Conservation (phyloP, 768 basidiomycete species). For the Panaeolus cyanescens region DNA sequence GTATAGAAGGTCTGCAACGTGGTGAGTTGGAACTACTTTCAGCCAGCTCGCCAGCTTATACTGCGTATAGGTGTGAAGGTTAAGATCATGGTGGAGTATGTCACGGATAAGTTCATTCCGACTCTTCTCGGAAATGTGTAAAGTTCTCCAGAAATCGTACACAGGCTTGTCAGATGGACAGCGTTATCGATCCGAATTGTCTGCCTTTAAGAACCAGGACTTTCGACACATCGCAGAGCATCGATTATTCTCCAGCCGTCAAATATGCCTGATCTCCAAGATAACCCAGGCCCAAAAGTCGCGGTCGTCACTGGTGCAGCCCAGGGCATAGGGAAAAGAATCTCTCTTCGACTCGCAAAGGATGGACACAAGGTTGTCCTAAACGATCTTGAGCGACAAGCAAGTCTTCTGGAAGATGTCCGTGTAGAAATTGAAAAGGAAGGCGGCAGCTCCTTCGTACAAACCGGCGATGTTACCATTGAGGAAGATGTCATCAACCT, state of each 20-base stretch:
- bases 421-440: slow-evolving; percentile 26
- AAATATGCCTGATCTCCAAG: neutral
- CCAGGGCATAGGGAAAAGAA: slow-evolving; percentile 50
- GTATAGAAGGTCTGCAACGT: too few species aligned
- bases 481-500: slow-evolving; percentile 45
- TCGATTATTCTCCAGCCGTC: neutral
- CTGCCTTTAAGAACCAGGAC: neutral
- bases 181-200: neutral
- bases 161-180: neutral
- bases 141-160: neutral
- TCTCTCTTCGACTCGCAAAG: slow-evolving; percentile 46
- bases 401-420: slow-evolving; percentile 27
- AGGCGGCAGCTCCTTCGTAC: slow-evolving; percentile 21
- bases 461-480: slow-evolving; percentile 38
- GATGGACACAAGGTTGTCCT: slow-evolving; percentile 50
- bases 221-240: too few species aligned
- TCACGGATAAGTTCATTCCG: too few species aligned
- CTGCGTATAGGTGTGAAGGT: too few species aligned
- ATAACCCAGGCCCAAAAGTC: slow-evolving; percentile 8
- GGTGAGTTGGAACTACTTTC: too few species aligned
- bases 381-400: slow-evolving; percentile 39
- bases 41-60: too few species aligned
- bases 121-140: too few species aligned
- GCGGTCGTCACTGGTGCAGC: slow-evolving; percentile 38
- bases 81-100: too few species aligned